Base-by-base conservation (phyloP, 768 basidiomycete genomes). In the Russula vinacea region DNA sequence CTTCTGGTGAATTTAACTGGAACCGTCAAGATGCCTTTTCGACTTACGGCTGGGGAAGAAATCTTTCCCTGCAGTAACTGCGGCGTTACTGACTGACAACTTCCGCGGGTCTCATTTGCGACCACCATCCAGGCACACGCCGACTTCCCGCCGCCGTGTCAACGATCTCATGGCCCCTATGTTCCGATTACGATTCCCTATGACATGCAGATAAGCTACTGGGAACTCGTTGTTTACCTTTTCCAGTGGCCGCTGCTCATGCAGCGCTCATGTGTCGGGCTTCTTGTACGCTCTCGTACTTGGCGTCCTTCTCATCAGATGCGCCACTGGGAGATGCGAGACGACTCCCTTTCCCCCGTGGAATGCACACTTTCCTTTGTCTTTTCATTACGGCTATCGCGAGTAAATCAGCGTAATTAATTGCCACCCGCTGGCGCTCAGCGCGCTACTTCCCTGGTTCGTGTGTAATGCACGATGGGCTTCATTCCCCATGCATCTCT, bases 281-380 rank as follows among this genome's bases (percentile, higher is more conserved):
- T 58, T 58, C 56, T 58, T 8, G 14, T 17, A 19, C 42, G 29
- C 55, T 58, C 29, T 47, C 17, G 50, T 44, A 11, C 24, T 19
- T 8, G 13, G n/a, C 45, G 29, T 24, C 45, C 26, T 40, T 64
- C 57, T 55, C 53, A 60, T 60, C 58, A 60, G 53, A 64, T 64
- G 42, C 51, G 56, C 42, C 9, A n/a, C 45, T 49, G 29, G 16
- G 53, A 9, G 17, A 40, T 22, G 52, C 33, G 22, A 22, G 19
- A 32, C n/a, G 29, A 37, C 56, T 22, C n/a, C 19, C 19, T 19
- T 9, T 14, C 3, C 37, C 17, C 42, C 55, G 22, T 13, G 29
- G 13, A 33, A 26, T 29, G 16, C 39, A 9, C 11, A 0, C 39
- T 37, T 29, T 51, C 35, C 52, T 33, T 55, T 10, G 14, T 11